Evolutionary conservation across 495 filamentous ascomycete genomes (phyloP), one percentile per base, ranked within the genome.

Genomic region (Neurospora hispaniola): DNA sequence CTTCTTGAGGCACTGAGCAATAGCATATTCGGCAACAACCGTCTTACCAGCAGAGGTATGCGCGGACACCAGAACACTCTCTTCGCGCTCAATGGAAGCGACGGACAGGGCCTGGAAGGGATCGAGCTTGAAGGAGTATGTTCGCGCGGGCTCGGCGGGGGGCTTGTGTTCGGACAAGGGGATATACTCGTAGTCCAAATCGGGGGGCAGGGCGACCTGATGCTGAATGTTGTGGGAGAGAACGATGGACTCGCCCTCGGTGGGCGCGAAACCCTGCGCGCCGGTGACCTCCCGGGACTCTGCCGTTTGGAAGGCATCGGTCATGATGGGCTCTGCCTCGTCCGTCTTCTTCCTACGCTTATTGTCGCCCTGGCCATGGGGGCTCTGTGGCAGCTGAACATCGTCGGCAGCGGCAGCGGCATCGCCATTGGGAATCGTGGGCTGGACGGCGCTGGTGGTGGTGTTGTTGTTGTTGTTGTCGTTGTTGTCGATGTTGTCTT

Each of bases 1-100:
- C 81, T 91, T 89, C 84, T 96, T 94, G 82, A 99, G 88, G 82
- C 96, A 94, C 78, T 99, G 96, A 48, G 96, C 96, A 79, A 99
- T 98, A 16, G 96, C 96, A 79, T 99, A 99, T 79, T 99, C 96
- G 73, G 96, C 96, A 23, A 97, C 93, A 20, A 98, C 96, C 3
- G 96, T 99, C 81, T 99, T 99, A 81, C 96, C 96, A 46, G 96
- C 96, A 88, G 91, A 94, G 27, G 96, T 99, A 82, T 99, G 96
- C 27, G 96, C 96, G 16, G 96, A 98, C 16, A 99, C 96, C 46
- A 99, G 84, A 16, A 99, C 93, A 84, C 94, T 98, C 83, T 99
- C 96, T 54, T 92, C 92, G 76, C 96, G 88, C 81, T 98, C 91
- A 76, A 99, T 98, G 12, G 96, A 97, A 42, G 92, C 88, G 73